These are phyloP conservation scores for Syncephalastrum racemosum DNA, from an alignment of 371 early-diverging fungal genomes.

Conservation along the genomic window DNA sequence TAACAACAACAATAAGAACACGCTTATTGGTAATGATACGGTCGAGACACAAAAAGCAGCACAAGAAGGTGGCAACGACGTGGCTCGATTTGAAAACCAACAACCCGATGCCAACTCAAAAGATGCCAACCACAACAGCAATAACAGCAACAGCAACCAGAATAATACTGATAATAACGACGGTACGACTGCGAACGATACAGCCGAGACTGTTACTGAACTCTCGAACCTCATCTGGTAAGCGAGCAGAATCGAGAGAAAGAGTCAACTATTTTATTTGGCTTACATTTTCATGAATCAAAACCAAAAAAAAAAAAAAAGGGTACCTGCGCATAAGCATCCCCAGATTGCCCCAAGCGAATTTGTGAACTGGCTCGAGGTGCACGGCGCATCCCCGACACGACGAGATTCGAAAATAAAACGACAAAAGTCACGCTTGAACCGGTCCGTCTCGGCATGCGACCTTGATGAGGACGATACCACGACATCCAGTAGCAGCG, in stretches of 20 bases:
- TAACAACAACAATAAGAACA: not conserved
- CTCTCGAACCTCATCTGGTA: conserved; percentile 19
- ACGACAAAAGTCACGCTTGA: conserved; percentile 36
- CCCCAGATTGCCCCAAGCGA: conserved; percentile 30
- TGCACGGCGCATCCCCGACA: conserved; percentile 31
- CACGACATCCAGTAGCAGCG: conserved; percentile 4
- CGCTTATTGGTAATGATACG: too few species aligned
- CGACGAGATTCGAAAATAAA: conserved; percentile 39
- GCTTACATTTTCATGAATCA: not conserved
- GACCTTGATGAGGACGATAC: conserved; percentile 11
- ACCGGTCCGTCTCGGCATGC: conserved; percentile 28
- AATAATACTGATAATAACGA: not conserved
- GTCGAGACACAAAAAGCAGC: too few species aligned
- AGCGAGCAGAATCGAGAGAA: not conserved
- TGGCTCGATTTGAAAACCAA: too few species aligned
- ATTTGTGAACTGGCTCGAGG: conserved; percentile 23
- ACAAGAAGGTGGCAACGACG: too few species aligned
- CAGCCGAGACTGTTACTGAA: conserved; percentile 6
- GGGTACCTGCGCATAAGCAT: conserved; percentile 31
- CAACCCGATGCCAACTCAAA: too few species aligned
- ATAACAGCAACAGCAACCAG: not conserved
- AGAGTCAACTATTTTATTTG: not conserved
- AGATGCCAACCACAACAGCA: not conserved
- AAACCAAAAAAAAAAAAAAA: conserved; percentile 9
- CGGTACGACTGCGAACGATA: conserved; percentile 5